phyloP scores from a whole-genome alignment of 345 rosid species.

The Cochlearia excelsa region DNA sequence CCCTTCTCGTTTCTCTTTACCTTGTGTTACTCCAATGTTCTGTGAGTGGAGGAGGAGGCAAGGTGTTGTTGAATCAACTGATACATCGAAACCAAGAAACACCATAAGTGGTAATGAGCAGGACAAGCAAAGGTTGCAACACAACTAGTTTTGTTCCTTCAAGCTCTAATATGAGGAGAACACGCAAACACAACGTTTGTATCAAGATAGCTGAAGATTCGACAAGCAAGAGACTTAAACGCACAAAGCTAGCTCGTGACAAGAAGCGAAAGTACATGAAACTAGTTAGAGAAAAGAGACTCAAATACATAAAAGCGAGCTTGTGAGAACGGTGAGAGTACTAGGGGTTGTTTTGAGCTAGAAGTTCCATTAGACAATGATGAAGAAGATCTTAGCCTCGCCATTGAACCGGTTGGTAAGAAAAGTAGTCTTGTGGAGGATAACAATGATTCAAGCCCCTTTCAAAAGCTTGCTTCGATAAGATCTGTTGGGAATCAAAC shows the following conservation, averaged over 20 bases:
- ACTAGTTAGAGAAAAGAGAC: neutral
- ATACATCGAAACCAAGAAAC: too few relatives aligned
- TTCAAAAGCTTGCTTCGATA: too few relatives aligned
- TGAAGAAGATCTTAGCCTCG: neutral
- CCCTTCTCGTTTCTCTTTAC: slow-evolving; percentile 37
- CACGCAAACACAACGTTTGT: neutral
- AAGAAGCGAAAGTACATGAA: neutral
- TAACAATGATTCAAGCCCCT: too few relatives aligned
- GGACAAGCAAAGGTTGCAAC: neutral
- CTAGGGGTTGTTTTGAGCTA: neutral
- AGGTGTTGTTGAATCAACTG: too few relatives aligned
- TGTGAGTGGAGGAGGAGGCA: slow-evolving; percentile 46
- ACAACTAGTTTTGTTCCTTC: neutral
- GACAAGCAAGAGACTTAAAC: neutral
- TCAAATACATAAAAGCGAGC: neutral
- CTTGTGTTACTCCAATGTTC: slow-evolving; percentile 39
- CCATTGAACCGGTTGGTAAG: too few relatives aligned
- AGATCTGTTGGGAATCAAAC: too few relatives aligned
- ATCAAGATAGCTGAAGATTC: neutral
- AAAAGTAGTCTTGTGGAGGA: too few relatives aligned
- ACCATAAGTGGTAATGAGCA: too few relatives aligned
- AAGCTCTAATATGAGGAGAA: slow-evolving; percentile 9
- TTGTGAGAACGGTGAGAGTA: neutral
- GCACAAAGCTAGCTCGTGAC: neutral
- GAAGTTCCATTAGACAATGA: neutral